Evolutionary conservation across 1,139 yeast genomes (phyloP).

Genomic region (Geotrichum histeridarum): DNA sequence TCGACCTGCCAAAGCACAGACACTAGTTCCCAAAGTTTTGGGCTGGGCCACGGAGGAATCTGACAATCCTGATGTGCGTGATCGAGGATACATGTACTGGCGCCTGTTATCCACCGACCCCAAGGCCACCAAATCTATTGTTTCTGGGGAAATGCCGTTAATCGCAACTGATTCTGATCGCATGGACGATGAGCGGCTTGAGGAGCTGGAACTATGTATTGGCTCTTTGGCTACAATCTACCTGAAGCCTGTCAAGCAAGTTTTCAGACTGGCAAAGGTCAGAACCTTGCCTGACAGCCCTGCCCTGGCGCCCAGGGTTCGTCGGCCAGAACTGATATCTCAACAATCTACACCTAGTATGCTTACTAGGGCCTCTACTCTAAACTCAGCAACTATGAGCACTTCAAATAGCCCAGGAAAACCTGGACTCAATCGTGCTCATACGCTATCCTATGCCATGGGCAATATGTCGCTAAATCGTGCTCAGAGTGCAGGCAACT

Average conservation of each 20-base stretch:
- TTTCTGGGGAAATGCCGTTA: slow-evolving; percentile 56
- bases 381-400: not conserved
- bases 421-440: slow-evolving; percentile 13
- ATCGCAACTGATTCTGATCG: slow-evolving; percentile 66
- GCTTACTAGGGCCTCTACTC: slow-evolving; percentile 5
- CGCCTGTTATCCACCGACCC: slow-evolving; percentile 56
- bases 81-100: slow-evolving; percentile 84
- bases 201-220: slow-evolving; percentile 75
- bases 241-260: slow-evolving; percentile 72
- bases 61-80: slow-evolving; percentile 78
- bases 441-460: slow-evolving; percentile 16
- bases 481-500: slow-evolving; percentile 1
- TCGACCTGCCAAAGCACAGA: slow-evolving; percentile 53
- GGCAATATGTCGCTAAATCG: slow-evolving; percentile 11
- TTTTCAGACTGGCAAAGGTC: slow-evolving; percentile 62
- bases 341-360: slow-evolving; percentile 17
- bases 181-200: slow-evolving; percentile 63
- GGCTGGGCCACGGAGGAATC: slow-evolving; percentile 71
- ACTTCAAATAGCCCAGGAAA: not conserved
- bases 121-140: slow-evolving; percentile 47
- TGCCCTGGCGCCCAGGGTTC: slow-evolving; percentile 46
- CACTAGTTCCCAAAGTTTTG: slow-evolving; percentile 53
- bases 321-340: slow-evolving; percentile 16
- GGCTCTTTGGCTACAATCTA: slow-evolving; percentile 83
- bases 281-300: slow-evolving; percentile 56